Evolutionary conservation across 2,329 filamentous ascomycete species (phyloP).

Genomic region (Penicillium thymicola): DNA sequence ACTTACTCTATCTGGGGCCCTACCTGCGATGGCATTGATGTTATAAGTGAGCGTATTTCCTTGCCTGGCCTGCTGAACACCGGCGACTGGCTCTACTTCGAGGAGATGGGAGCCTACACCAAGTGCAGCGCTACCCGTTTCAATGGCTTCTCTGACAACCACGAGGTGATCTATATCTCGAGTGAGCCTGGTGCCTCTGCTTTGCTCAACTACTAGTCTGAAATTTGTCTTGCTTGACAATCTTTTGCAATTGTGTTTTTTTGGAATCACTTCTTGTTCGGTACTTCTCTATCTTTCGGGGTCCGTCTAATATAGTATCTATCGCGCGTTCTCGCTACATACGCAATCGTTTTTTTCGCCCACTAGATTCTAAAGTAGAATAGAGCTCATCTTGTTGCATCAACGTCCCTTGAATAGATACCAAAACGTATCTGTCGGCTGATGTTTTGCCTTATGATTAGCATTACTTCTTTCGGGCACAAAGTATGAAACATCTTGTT

Average conservation of each 20-base stretch:
- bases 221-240: constrained; percentile 2
- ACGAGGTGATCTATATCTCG: constrained; percentile 91
- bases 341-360: neutral
- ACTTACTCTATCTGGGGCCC: constrained; percentile 98
- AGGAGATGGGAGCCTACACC: constrained; percentile 98
- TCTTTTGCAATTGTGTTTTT: constrained; percentile 7
- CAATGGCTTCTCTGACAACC: constrained; percentile 91
- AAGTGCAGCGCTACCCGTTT: constrained; percentile 97
- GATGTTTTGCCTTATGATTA: neutral
- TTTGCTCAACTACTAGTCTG: constrained; percentile 54
- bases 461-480: neutral
- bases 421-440: neutral
- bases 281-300: neutral
- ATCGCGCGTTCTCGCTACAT: constrained; percentile 9
- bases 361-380: neutral
- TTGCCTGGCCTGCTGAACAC: constrained; percentile 78
- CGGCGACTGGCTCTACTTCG: constrained; percentile 98
- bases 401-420: neutral
- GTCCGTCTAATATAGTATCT: constrained; percentile 7
- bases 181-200: constrained; percentile 85
- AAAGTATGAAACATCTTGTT: neutral
- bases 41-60: constrained; percentile 77
- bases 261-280: constrained; percentile 2
- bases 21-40: constrained; percentile 96
- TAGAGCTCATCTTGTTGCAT: constrained; percentile 3